phyloP scores from a whole-genome alignment of 371 early-diverging fungal genomes.

The Syncephalastrum monosporum region DNA sequence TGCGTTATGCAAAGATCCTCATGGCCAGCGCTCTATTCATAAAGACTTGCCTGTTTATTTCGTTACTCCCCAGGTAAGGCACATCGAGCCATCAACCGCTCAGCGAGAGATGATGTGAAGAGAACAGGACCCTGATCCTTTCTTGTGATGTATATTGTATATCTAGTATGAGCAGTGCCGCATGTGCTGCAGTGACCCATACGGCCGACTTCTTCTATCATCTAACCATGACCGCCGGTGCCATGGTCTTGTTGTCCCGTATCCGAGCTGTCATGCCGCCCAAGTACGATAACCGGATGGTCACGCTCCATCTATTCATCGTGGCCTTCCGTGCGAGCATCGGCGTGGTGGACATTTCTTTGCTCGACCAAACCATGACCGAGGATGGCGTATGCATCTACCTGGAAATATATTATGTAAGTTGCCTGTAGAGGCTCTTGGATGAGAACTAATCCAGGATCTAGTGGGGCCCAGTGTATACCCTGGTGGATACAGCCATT shows the following conservation, averaged over 20 bases:
- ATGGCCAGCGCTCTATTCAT: constrained; percentile 6
- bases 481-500: constrained; percentile 35
- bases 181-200: constrained; percentile 21
- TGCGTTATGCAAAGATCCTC: constrained; percentile 11
- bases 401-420: constrained; percentile 30
- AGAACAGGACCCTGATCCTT: background rate
- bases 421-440: constrained; percentile 4
- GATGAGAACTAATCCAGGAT: background rate
- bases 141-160: background rate
- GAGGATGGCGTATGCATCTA: constrained; percentile 26
- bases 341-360: constrained; percentile 28
- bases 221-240: constrained; percentile 37
- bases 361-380: constrained; percentile 14
- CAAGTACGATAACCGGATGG: constrained; percentile 11
- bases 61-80: constrained; percentile 9
- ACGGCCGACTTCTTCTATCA: constrained; percentile 39
- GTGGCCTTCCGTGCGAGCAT: constrained; percentile 19
- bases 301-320: constrained; percentile 11
- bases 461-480: constrained; percentile 47
- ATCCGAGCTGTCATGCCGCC: constrained; percentile 32
- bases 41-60: constrained; percentile 9
- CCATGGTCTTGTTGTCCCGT: constrained; percentile 25
- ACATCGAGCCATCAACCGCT: background rate
- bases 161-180: constrained; percentile 1
- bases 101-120: background rate